Percentiles rank a stretch among this genome's conserved stretches.
These are phyloP conservation scores for Effrenium voratum DNA, from an alignment of 73 alveolate genomes.

Conservation along the genomic window DNA sequence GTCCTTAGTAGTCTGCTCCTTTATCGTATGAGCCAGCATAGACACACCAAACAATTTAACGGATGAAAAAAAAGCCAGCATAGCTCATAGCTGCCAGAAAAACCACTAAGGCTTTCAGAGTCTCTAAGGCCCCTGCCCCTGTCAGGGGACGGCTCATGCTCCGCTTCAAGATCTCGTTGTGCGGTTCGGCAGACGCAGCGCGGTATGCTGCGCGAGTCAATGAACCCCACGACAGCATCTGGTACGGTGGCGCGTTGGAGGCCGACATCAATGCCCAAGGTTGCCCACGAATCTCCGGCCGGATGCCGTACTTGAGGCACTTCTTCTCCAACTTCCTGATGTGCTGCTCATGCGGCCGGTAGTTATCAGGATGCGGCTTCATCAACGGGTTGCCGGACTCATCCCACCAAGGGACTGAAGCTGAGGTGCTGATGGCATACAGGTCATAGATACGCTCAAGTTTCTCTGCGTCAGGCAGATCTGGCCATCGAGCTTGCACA, in stretches of 20 bases:
- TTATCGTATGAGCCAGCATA: no score
- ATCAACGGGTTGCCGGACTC: not conserved
- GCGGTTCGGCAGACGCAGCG: not conserved
- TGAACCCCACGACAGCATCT: not conserved
- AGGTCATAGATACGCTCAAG: not conserved
- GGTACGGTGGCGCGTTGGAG: not conserved
- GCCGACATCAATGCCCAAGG: slow-evolving; percentile 1
- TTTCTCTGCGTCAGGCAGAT: not conserved
- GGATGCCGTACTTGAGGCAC: slow-evolving; percentile 11
- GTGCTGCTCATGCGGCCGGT: slow-evolving; percentile 27
- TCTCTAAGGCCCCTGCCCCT: not conserved
- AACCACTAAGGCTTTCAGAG: not conserved
- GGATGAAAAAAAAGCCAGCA: no score
- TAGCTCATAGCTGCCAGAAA: not conserved
- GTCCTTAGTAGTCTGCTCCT: no score
- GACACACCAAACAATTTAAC: no score
- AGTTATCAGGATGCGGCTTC: slow-evolving; percentile 1
- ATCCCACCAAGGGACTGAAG: not conserved
- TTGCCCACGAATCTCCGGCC: slow-evolving; percentile 9
- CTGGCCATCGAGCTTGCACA: slow-evolving; percentile 5
- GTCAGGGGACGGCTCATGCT: not conserved
- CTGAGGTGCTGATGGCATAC: not conserved
- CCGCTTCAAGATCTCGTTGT: not conserved
- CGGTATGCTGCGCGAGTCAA: slow-evolving; percentile 12
- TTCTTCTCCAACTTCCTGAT: not conserved